Evolutionary conservation across 2,329 filamentous ascomycete species (phyloP).

Genomic region (Colletotrichum sansevieriae): DNA sequence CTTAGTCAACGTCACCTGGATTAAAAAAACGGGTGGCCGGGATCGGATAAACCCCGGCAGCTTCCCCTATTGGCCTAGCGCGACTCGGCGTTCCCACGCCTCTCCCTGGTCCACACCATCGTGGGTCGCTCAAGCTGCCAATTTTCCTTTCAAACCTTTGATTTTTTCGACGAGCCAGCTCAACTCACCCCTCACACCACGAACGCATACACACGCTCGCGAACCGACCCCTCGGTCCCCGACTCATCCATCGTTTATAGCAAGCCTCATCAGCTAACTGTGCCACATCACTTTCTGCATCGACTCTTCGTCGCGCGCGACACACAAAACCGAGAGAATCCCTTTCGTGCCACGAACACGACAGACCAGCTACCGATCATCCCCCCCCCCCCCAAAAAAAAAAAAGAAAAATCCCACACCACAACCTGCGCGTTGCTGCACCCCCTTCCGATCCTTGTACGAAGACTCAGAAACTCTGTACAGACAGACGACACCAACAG

Average conservation of each 20-base stretch:
- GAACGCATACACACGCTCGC: constrained; percentile 37
- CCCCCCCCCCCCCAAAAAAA: not conserved
- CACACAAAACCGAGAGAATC: constrained; percentile 28
- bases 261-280: constrained; percentile 43
- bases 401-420: constrained; percentile 21
- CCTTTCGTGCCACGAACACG: constrained; percentile 36
- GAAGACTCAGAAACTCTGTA: not conserved
- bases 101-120: constrained; percentile 42
- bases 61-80: constrained; percentile 12
- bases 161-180: constrained; percentile 44
- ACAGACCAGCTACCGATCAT: constrained; percentile 26
- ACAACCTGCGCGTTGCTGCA: constrained; percentile 35
- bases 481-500: constrained; percentile 30
- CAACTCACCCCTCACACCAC: constrained; percentile 41
- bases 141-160: constrained; percentile 44
- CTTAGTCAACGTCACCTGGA: constrained; percentile 36
- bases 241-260: constrained; percentile 42
- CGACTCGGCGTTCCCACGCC: constrained; percentile 18
- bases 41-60: constrained; percentile 38
- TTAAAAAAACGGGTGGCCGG: constrained; percentile 39
- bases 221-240: constrained; percentile 34
- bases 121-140: constrained; percentile 43
- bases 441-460: constrained; percentile 6
- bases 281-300: constrained; percentile 35
- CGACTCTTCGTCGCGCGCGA: constrained; percentile 29